Base-by-base conservation (phyloP, 805 yeast species). In the Wickerhamiella kurtzmanii region DNA sequence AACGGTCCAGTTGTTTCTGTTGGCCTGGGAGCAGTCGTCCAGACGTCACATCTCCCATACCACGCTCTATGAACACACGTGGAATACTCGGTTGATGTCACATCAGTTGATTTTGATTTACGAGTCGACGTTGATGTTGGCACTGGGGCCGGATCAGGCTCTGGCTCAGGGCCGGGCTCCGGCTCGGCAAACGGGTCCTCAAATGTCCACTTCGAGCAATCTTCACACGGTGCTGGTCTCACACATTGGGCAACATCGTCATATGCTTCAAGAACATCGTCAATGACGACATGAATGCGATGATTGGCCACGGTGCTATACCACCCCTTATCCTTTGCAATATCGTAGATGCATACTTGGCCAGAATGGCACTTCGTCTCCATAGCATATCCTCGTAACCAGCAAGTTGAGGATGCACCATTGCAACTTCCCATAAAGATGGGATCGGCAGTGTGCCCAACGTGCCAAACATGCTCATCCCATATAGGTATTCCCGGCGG, bases 371-470 rank as follows among this genome's bases (percentile, higher is more conserved):
- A 92, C 41, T 80, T 80, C 0, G 96, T 80, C 59, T 92, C 98
- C 95, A 92, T 80, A 9, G 97, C 98, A 63, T 86, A 92, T 0
- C 98, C 98, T 1, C 84, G 96, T 6, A 85, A 71, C 50, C 89
- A 79, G 63, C 98, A 92, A 1, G 88, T 65, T 0, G 94, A 80
- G 3, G 89, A 77, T 0, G 92, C 94, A 8, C 98, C 98, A 58
- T 83, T 87, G 62, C 98, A 92, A 6, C 86, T 88, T 0, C 98
- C 98, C 89, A 88, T 82, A 58, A 72, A 92, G 1, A 92, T 84
- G 1, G 98, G 98, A 61, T 92, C 98, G 0, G 96, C 97, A 1
- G 92, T 92, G 61, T 92, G 89, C 2, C 98, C 98, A 60, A 92
- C 68, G 61, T 92, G 96, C 94, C 94, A 92, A 8, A 92, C 75